These are phyloP conservation scores for Caloboletus inedulis DNA, from an alignment of 1,284 basidiomycete species.

Conservation along the genomic window DNA sequence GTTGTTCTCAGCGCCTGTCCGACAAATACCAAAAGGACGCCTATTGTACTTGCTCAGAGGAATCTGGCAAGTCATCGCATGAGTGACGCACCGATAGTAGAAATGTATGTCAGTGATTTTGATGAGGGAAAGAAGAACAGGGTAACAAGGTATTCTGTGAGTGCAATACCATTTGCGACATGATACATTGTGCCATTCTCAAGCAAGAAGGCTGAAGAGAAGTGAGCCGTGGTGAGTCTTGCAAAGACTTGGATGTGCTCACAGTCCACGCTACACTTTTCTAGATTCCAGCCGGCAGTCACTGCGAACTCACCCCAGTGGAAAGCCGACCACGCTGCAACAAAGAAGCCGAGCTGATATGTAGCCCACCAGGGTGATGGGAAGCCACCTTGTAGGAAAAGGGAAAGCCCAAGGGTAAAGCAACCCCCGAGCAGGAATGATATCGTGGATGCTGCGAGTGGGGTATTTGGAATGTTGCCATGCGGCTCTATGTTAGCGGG, in stretches of 20 bases:
- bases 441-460: conserved; percentile 67
- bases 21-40: conserved; percentile 57
- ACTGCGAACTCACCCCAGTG: conserved; percentile 95
- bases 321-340: conserved; percentile 79
- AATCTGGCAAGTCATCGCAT: not conserved
- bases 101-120: conserved; percentile 55
- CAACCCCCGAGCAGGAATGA: conserved; percentile 70
- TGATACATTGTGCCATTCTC: conserved; percentile 90
- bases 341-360: conserved; percentile 78
- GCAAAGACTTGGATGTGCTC: conserved; percentile 35
- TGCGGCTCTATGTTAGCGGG: conserved; percentile 45
- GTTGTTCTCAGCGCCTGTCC: conserved; percentile 82
- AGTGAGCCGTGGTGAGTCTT: not conserved
- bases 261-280: conserved; percentile 94
- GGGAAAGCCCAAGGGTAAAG: conserved; percentile 54
- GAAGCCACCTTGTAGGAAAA: conserved; percentile 48
- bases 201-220: conserved; percentile 78
- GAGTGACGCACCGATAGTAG: conserved; percentile 50
- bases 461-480: conserved; percentile 80
- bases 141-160: conserved; percentile 78
- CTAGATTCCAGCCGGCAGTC: conserved; percentile 93
- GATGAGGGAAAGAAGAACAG: conserved; percentile 62
- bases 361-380: conserved; percentile 59
- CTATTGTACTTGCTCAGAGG: conserved; percentile 37
- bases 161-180: conserved; percentile 75